Base-by-base conservation (phyloP, 2,329 filamentous ascomycete genomes). In the Colletotrichum sp. region DNA sequence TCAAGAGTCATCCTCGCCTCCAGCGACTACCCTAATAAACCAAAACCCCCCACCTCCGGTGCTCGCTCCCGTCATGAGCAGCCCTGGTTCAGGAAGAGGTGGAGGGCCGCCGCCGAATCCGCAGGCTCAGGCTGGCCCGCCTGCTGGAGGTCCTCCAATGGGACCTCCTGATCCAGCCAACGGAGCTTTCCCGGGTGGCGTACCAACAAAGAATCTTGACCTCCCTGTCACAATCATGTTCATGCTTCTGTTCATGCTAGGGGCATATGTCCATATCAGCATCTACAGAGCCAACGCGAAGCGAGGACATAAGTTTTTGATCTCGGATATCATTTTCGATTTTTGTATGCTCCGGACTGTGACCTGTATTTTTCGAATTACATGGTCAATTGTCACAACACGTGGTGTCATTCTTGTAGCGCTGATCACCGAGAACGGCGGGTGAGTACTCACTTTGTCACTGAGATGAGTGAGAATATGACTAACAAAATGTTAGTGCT, bases 221-320 rank as follows among this genome's bases (percentile, higher is more conserved):
- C 73, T 81, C 8, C 78, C 80, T 6, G 12, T 81, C 26, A 79
- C 81, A 4, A 15, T 75, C 38, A 60, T 81, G 28, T 82, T 82
- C 61, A 77, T 82, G 30, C 1, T 80, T 16, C 26, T 81, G 12
- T 82, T 81, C 64, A 71, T 75, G 66, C 21, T 78, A 4, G 80
- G 79, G 13, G 80, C 78, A 2, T 77, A 79, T 26, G 73, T 78
- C 2, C 80, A 82, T 63, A 77, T 82, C 10, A 78, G 61, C 67
- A 79, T 80, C 36, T 81, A 78, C 74, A 72, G 72, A 18, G 57
- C 75, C 3, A 86, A 86, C 74, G 69, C 76, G 2, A 82, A 82
- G 61, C 78, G 82, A 3, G 80, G 81, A 3, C 85, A 86, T 78
- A 86, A 85, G 76, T 86, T 86, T 69, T 65, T 85, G 32, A 78